A percentile compares a stretch with the other conserved stretches of the same genome.
Evolutionary conservation across 495 filamentous ascomycete genomes (phyloP).

Genomic region (Thermothielavioides terrestris): DNA sequence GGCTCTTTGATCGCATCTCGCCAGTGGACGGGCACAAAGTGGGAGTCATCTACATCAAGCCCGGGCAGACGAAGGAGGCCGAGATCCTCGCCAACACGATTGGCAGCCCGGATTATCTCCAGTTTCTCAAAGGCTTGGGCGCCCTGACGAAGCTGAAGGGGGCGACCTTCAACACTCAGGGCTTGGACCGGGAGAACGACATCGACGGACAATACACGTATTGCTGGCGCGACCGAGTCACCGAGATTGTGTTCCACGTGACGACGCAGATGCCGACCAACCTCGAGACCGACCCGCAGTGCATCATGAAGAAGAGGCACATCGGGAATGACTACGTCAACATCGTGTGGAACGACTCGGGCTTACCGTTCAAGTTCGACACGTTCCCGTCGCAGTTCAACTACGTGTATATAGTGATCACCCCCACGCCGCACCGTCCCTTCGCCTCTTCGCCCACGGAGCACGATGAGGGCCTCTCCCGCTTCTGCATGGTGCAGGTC

Average conservation of each 20-base stretch:
- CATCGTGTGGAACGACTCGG: conserved; percentile 95
- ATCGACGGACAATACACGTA: conserved; percentile 78
- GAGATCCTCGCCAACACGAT: conserved; percentile 79
- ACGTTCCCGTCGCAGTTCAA: conserved; percentile 93
- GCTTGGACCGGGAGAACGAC: conserved; percentile 67
- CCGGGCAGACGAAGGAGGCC: conserved; percentile 67
- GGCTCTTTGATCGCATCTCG: conserved; percentile 73
- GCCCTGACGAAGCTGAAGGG: conserved; percentile 68
- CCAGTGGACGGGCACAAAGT: conserved; percentile 94
- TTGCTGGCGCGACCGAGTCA: conserved; percentile 89
- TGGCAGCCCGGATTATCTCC: conserved; percentile 76
- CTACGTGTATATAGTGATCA: conserved; percentile 91
- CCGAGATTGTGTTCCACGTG: conserved; percentile 92
- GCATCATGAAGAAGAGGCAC: conserved; percentile 82
- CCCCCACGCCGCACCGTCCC: conserved; percentile 63
- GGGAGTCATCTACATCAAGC: conserved; percentile 83
- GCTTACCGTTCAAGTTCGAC: conserved; percentile 75
- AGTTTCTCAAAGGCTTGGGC: conserved; percentile 73
- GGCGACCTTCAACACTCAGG: conserved; percentile 86
- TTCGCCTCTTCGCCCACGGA: conserved; percentile 46
- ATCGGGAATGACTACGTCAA: conserved; percentile 98
- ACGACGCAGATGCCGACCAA: conserved; percentile 95
- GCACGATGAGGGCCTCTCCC: conserved; percentile 29
- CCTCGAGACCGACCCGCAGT: conserved; percentile 61
- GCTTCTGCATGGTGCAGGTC: conserved; percentile 77